Evolutionary conservation across 208 protist species (phyloP), one percentile per base, ranked within the genome.

Genomic region (Wallacemonas sp.): DNA sequence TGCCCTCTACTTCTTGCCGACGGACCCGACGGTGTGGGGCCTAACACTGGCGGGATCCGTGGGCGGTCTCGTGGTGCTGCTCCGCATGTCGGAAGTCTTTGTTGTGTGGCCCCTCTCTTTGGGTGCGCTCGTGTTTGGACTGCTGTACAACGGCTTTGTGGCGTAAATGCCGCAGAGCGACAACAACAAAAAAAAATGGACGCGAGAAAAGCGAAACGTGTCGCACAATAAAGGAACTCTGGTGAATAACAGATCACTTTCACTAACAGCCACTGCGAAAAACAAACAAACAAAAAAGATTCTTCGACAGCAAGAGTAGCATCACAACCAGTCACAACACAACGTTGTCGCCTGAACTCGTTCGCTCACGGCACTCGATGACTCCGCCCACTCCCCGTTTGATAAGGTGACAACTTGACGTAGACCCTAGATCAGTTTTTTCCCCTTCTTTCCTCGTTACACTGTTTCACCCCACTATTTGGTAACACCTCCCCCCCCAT

Each of bases 1-100:
- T 26, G 44, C 84, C 11, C 80, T 71, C 33, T 74, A 73, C 34
- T 21, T 81, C 1, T 69, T 92, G 8, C 86, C 86, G 11, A 87
- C 80, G 1, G 72, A 92, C 61, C 86, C 86, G 21, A 92, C 86
- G 6, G 74, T 81, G n/a, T 92, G 86, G 86, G 68, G 76, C 5
- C 68, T 92, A 4, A 64, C 68, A 19, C 27, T 89, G 52, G 19
- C 79, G 32, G 39, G 71, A 29, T 66, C 73, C 27, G 1, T 82
- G 26, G 72, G 68, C 23, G 61, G 65, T 6, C 29, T 82, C 29
- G 57, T 64, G 3, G 21, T 65, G 2, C 34, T 87, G 23, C 49
- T 80, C 47, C 41, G 49, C 33, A 64, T 66, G 43, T 57, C 80
- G 23, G 70, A 80, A 4, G 61, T 43, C 14, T 62, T 38, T 0